Evolutionary conservation across 495 filamentous ascomycete genomes (phyloP).

Genomic region (Ascodesmis nigricans): DNA sequence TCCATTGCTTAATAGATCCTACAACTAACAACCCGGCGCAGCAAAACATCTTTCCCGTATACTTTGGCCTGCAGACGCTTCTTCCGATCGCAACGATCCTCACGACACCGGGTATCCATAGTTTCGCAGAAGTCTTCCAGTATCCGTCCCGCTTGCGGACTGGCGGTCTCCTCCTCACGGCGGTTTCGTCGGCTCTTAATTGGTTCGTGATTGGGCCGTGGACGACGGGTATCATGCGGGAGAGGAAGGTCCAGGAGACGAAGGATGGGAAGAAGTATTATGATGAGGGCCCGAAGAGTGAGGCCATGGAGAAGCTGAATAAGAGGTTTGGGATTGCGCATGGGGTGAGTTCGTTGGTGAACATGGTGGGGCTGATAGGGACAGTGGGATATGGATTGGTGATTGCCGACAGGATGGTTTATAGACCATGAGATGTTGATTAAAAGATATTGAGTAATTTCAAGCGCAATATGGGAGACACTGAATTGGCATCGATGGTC

Average conservation of each 20-base stretch:
- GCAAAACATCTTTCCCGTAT: conserved; percentile 53
- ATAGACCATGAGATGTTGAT: no score
- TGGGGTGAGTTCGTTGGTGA: conserved; percentile 52
- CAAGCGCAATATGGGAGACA: no score
- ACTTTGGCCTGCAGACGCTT: conserved; percentile 61
- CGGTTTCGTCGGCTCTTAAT: conserved; percentile 44
- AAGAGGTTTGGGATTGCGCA: conserved; percentile 58
- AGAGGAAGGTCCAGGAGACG: conserved; percentile 46
- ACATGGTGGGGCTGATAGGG: conserved; percentile 42
- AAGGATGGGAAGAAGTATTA: conserved; percentile 66
- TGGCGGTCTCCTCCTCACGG: conserved; percentile 35
- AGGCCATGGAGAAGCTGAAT: conserved; percentile 65
- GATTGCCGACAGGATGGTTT: conserved; percentile 23
- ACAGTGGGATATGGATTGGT: conserved; percentile 52
- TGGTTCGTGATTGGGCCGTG: conserved; percentile 43
- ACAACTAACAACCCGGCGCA: not conserved
- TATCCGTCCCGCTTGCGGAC: conserved; percentile 32
- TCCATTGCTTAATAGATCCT: not conserved
- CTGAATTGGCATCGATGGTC: no score
- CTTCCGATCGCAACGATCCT: conserved; percentile 52
- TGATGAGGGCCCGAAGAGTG: conserved; percentile 48
- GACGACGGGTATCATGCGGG: conserved; percentile 46
- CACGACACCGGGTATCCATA: conserved; percentile 27
- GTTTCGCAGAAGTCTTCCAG: conserved; percentile 29
- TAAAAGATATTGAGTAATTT: no score